These are phyloP conservation scores for Medicago lupulina DNA, from an alignment of 306 rosid genomes.

Conservation along the genomic window DNA sequence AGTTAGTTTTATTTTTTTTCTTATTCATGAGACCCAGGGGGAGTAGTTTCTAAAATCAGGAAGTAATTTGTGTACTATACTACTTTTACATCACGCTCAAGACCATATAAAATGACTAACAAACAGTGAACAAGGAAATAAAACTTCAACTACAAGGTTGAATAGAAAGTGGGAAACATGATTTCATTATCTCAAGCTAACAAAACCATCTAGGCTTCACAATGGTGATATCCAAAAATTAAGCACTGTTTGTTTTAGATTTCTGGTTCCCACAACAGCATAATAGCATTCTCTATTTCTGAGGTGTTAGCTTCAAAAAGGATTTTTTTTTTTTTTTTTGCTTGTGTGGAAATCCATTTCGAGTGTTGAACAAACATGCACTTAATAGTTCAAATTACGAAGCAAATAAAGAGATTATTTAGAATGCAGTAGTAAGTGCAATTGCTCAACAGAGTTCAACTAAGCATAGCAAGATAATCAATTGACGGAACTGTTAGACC, in stretches of 20 bases:
- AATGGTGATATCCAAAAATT: no score
- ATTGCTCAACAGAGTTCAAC: slow-evolving; percentile 27
- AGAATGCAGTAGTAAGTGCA: slow-evolving; percentile 32
- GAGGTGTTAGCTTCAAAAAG: not conserved
- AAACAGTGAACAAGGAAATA: slow-evolving; percentile 14
- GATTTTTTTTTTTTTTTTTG: not conserved
- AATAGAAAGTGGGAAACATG: slow-evolving; percentile 20
- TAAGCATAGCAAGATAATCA: slow-evolving; percentile 33
- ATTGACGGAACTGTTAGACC: not conserved
- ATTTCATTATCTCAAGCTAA: slow-evolving; percentile 32
- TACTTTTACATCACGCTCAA: slow-evolving; percentile 22
- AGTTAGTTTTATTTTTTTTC: no score
- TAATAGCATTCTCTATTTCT: not conserved
- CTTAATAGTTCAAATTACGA: slow-evolving; percentile 30
- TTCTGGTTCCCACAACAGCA: not conserved
- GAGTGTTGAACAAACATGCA: not conserved
- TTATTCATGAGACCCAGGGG: no score
- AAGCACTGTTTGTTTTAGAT: no score
- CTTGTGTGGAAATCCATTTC: not conserved
- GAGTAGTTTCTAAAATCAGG: not conserved
- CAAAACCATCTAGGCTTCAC: not conserved
- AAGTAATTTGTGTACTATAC: slow-evolving; percentile 1
- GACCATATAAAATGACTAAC: not conserved
- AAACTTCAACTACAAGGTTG: slow-evolving; percentile 8
- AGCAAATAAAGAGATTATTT: slow-evolving; percentile 12